These are phyloP conservation scores for Rhynchospora tenuis DNA, from an alignment of 176 grass and related monocot genomes.

Conservation along the genomic window DNA sequence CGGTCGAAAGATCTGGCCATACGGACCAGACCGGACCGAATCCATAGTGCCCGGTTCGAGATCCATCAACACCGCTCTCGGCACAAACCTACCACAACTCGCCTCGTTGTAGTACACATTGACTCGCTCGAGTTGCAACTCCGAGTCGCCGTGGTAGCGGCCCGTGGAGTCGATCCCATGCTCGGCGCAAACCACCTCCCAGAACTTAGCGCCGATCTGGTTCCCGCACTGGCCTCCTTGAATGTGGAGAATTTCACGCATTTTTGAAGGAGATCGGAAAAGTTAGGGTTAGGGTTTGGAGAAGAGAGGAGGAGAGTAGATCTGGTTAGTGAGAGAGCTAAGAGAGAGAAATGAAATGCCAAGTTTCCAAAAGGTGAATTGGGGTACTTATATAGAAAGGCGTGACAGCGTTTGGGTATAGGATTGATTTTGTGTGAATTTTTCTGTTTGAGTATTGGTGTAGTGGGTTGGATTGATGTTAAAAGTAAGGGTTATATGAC, in stretches of 20 bases:
- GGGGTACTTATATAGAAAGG: slow-evolving; percentile 7
- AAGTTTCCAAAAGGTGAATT: neutral
- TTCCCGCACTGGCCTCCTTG: slow-evolving; percentile 82
- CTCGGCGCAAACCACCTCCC: slow-evolving; percentile 83
- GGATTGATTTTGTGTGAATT: neutral
- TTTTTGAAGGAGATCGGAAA: slow-evolving; percentile 16
- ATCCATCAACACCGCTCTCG: slow-evolving; percentile 58
- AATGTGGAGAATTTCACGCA: slow-evolving; percentile 80
- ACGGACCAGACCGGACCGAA: slow-evolving; percentile 37
- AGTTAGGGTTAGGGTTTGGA: slow-evolving; percentile 9
- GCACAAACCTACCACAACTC: slow-evolving; percentile 67
- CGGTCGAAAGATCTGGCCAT: slow-evolving; percentile 38
- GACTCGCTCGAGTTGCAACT: slow-evolving; percentile 61
- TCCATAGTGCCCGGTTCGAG: slow-evolving; percentile 73
- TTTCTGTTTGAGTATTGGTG: neutral
- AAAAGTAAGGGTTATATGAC: neutral
- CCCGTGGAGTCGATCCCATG: slow-evolving; percentile 80
- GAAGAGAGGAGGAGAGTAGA: neutral
- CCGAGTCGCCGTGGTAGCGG: slow-evolving; percentile 52
- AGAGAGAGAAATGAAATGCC: neutral
- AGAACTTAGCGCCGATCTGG: slow-evolving; percentile 89
- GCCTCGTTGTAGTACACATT: slow-evolving; percentile 89
- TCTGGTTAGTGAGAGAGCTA: neutral
- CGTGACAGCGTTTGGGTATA: neutral
- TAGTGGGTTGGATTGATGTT: neutral